Percentiles rank a stretch among this genome's conserved stretches.
These are phyloP conservation scores for Pseudoperonospora humuli DNA, from an alignment of 352 stramenopile species.

Conservation along the genomic window DNA sequence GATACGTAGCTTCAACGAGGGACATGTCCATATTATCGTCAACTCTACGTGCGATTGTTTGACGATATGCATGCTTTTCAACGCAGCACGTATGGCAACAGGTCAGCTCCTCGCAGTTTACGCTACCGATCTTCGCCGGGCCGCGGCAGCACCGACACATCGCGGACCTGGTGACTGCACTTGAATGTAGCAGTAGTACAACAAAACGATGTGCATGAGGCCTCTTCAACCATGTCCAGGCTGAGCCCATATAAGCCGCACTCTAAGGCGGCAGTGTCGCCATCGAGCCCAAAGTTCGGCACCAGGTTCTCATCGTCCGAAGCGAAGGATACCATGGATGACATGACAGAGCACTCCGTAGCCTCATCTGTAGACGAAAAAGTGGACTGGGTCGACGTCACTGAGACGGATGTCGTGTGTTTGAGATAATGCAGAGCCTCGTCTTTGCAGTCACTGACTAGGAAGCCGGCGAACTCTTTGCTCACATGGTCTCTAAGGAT, in stretches of 20 bases:
- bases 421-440: constrained; percentile 7
- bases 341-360: constrained; percentile 10
- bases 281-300: constrained; percentile 19
- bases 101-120: too few relatives aligned
- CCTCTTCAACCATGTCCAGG: constrained; percentile 16
- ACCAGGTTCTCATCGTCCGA: constrained; percentile 27
- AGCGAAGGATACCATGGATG: constrained; percentile 19
- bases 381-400: constrained; percentile 7
- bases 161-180: constrained; percentile 31
- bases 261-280: constrained; percentile 16
- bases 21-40: too few relatives aligned
- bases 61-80: too few relatives aligned
- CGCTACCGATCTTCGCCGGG: constrained; percentile 23
- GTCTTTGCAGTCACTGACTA: constrained; percentile 22
- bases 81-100: too few relatives aligned
- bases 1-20: too few relatives aligned
- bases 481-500: constrained; percentile 22
- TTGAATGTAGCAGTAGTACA: constrained; percentile 25
- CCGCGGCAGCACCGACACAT: constrained; percentile 22
- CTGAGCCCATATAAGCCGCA: constrained; percentile 21
- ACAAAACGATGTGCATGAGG: constrained; percentile 6
- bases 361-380: constrained; percentile 1
- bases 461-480: constrained; percentile 21
- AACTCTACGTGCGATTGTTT: too few relatives aligned
- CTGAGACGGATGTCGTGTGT: constrained; percentile 5